Percentiles rank a stretch among this genome's conserved stretches.
Conservation (phyloP, 352 stramenopile genomes). For the Globisporangium yorkense region DNA sequence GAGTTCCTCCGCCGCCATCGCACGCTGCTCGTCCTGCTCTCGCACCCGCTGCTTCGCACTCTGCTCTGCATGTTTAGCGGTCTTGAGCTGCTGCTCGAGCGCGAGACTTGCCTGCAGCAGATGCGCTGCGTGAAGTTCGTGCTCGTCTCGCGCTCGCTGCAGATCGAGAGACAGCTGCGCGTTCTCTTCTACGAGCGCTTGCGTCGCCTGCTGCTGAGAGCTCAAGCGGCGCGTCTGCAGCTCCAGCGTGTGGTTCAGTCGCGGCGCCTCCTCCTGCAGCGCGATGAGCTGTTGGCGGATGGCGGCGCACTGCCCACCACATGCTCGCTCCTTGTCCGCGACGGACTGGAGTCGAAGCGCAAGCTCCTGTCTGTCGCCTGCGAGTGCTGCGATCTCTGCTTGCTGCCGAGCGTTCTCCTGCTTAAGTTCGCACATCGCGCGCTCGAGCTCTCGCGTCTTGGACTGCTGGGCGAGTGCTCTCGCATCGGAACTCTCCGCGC, state of each 20-base stretch:
- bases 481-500: conserved; percentile 1
- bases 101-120: conserved; percentile 25
- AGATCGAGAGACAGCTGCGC: background rate
- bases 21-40: conserved; percentile 11
- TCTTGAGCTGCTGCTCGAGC: conserved; percentile 20
- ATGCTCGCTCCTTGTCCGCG: conserved; percentile 1
- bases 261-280: conserved; percentile 6
- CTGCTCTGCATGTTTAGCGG: background rate
- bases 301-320: background rate
- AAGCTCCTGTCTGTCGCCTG: background rate
- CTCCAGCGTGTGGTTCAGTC: conserved; percentile 11
- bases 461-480: background rate
- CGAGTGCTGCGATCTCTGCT: background rate
- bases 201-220: conserved; percentile 24
- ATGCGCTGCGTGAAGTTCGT: conserved; percentile 20
- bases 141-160: conserved; percentile 15
- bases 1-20: conserved; percentile 9
- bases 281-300: conserved; percentile 10
- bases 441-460: background rate
- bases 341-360: background rate
- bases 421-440: background rate
- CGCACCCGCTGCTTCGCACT: conserved; percentile 2
- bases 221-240: conserved; percentile 18
- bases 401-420: conserved; percentile 2
- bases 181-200: conserved; percentile 14